Evolutionary conservation across 768 basidiomycete species (phyloP).

Genomic region (Lentinula boryana): DNA sequence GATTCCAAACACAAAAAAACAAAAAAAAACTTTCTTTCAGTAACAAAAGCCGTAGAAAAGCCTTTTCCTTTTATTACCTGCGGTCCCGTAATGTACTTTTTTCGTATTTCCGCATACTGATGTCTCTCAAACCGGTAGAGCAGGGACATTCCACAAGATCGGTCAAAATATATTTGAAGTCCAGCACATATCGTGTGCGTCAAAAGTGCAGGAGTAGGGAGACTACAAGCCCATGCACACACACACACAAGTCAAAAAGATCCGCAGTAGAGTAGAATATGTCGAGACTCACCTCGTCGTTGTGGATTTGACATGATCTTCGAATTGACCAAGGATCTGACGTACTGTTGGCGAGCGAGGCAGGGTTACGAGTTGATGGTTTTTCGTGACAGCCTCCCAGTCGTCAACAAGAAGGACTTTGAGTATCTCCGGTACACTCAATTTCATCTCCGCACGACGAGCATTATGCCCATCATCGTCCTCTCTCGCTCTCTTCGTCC

Average conservation of each 20-base stretch:
- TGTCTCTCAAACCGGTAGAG: conserved; percentile 94
- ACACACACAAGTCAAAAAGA: not conserved
- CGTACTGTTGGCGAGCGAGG: conserved; percentile 77
- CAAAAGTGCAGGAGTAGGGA: conserved; percentile 65
- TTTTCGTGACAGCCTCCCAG: conserved; percentile 97
- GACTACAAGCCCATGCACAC: conserved; percentile 25
- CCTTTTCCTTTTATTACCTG: no score
- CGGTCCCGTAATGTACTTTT: conserved; percentile 66
- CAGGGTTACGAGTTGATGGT: conserved; percentile 83
- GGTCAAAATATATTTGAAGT: conserved; percentile 88
- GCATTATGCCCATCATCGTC: conserved; percentile 73
- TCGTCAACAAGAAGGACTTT: conserved; percentile 91
- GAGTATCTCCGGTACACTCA: conserved; percentile 84
- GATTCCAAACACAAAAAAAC: not conserved
- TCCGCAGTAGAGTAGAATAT: not conserved
- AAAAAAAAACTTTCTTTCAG: not conserved
- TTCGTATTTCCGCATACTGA: conserved; percentile 80
- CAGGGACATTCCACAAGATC: conserved; percentile 81
- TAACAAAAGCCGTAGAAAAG: no score
- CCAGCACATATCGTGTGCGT: conserved; percentile 82
- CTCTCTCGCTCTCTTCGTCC: conserved; percentile 69
- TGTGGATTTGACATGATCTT: conserved; percentile 48
- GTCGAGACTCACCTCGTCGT: conserved; percentile 35
- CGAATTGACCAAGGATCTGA: conserved; percentile 74
- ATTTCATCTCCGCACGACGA: conserved; percentile 84